Conservation (phyloP, 345 rosid genomes). For the Populus euphratica region DNA sequence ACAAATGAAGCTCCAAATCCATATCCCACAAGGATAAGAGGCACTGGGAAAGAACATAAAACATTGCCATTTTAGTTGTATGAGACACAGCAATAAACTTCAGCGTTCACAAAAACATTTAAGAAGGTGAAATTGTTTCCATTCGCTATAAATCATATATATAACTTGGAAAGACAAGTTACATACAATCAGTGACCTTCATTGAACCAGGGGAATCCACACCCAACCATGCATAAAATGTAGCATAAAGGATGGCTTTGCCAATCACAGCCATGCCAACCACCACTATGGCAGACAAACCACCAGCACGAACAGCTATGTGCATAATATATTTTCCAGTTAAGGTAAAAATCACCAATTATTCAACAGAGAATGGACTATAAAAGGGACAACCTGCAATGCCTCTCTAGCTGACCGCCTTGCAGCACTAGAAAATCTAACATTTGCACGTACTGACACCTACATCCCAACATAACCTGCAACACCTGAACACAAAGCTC, state of each 20-base stretch:
- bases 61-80: constrained; percentile 1
- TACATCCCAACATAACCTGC: constrained; percentile 99
- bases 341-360: constrained; percentile 24
- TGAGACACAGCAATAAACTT: neutral
- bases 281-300: constrained; percentile 95
- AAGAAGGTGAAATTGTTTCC: neutral
- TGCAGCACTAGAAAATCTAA: constrained; percentile 97
- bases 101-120: neutral
- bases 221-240: constrained; percentile 88
- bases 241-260: constrained; percentile 85
- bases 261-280: constrained; percentile 99
- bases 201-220: constrained; percentile 81
- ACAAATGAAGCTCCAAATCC: constrained; percentile 99
- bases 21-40: constrained; percentile 97
- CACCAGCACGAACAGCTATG: constrained; percentile 98
- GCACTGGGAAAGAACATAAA: constrained; percentile 54
- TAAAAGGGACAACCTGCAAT: constrained; percentile 65
- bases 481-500: constrained; percentile 89
- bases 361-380: constrained; percentile 12
- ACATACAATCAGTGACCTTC: constrained; percentile 92
- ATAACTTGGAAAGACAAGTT: constrained; percentile 6
- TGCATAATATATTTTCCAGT: constrained; percentile 36
- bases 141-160: neutral
- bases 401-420: constrained; percentile 99
- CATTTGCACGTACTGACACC: constrained; percentile 99